phyloP scores from a whole-genome alignment of 2,329 filamentous ascomycete genomes.

The Seiridium cupressi region DNA sequence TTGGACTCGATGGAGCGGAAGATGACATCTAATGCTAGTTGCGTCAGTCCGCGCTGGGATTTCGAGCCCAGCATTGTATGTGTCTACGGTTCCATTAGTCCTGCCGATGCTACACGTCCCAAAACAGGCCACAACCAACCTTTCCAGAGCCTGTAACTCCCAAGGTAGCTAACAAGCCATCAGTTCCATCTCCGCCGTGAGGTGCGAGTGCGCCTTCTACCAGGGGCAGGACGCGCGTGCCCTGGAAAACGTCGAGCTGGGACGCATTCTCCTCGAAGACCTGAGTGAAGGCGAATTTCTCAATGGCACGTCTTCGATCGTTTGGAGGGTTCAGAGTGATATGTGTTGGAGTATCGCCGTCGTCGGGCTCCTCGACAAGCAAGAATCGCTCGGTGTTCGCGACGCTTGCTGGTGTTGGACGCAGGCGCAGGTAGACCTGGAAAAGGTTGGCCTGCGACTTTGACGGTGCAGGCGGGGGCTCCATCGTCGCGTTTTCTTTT shows the following conservation, averaged over 20 bases:
- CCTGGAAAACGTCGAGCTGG: conserved; percentile 84
- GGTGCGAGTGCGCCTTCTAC: conserved; percentile 79
- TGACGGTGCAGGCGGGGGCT: conserved; percentile 33
- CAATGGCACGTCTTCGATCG: conserved; percentile 83
- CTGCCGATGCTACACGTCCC: no score
- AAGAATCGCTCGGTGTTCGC: conserved; percentile 67
- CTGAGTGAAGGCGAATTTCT: conserved; percentile 90
- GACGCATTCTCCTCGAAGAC: conserved; percentile 86
- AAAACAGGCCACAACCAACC: conserved; percentile 46
- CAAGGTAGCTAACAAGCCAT: conserved; percentile 86
- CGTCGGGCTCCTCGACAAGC: conserved; percentile 63
- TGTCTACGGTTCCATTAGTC: conserved; percentile 53
- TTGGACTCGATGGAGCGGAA: conserved; percentile 77
- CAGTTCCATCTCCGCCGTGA: conserved; percentile 73
- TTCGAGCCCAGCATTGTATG: conserved; percentile 93
- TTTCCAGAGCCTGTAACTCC: conserved; percentile 97
- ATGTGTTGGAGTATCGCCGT: conserved; percentile 56
- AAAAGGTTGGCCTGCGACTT: conserved; percentile 61
- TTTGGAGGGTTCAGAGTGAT: conserved; percentile 78
- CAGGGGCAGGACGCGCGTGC: conserved; percentile 70
- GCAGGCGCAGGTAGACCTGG: conserved; percentile 85
- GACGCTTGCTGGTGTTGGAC: conserved; percentile 56
- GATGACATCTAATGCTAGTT: conserved; percentile 85
- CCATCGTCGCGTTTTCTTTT: conserved; percentile 29
- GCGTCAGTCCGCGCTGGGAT: conserved; percentile 82